phyloP scores from a whole-genome alignment of 179 eudicot genomes.

The Silene coronaria region DNA sequence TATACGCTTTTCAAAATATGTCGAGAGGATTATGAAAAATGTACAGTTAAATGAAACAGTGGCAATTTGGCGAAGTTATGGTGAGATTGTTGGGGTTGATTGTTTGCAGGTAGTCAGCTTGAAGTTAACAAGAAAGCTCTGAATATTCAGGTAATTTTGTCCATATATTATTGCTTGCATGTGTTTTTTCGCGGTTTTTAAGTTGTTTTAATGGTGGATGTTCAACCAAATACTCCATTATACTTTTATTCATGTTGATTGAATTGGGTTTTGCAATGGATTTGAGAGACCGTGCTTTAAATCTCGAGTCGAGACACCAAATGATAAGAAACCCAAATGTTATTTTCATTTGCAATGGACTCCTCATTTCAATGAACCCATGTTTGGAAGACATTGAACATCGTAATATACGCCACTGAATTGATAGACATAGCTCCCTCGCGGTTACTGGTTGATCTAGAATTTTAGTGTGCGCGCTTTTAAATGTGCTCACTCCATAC shows the following conservation, averaged over 20 bases:
- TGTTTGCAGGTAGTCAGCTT: constrained; percentile 40
- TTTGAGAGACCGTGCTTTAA: not conserved
- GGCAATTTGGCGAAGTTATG: not conserved
- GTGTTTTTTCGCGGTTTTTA: not conserved
- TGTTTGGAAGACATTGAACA: not conserved
- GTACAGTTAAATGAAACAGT: no score
- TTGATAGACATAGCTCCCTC: not conserved
- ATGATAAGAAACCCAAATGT: no score
- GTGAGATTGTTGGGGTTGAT: not conserved
- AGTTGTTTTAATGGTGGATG: not conserved
- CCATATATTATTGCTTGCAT: not conserved
- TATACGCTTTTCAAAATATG: no score
- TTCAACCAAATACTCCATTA: not conserved
- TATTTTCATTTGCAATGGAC: no score
- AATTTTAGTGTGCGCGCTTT: no score
- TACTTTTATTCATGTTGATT: not conserved
- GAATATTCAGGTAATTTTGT: constrained; percentile 37
- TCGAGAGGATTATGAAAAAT: no score
- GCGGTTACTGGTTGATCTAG: not conserved
- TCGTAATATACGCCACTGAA: not conserved
- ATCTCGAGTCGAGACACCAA: no score
- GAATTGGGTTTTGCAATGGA: not conserved
- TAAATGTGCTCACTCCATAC: no score
- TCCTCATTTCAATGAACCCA: not conserved
- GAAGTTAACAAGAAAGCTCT: constrained; percentile 42